phyloP scores from a whole-genome alignment of 164 flowering plant species.

The Tinospora cordifolia region DNA sequence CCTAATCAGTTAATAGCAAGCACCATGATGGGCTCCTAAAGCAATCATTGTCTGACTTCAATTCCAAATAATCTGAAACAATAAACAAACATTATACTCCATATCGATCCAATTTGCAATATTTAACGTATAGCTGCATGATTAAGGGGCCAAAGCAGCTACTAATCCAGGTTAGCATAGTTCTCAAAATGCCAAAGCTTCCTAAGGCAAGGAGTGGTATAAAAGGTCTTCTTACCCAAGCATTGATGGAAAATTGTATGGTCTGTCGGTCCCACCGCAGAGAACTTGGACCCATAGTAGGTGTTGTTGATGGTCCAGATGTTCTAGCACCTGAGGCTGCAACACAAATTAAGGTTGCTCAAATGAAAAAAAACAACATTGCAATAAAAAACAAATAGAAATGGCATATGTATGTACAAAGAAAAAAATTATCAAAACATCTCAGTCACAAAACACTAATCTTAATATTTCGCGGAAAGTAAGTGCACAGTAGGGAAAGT shows the following conservation, averaged over 20 bases:
- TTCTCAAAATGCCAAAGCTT: not conserved
- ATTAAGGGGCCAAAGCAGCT: not conserved
- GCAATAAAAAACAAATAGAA: not conserved
- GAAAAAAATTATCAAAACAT: not conserved
- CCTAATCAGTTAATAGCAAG: too few species aligned
- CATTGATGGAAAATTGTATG: constrained; percentile 86
- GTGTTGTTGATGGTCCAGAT: constrained; percentile 45
- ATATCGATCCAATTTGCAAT: not conserved
- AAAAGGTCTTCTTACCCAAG: constrained; percentile 61
- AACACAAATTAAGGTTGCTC: constrained; percentile 11
- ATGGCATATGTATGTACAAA: not conserved
- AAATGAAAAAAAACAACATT: not conserved
- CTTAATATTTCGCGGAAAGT: not conserved
- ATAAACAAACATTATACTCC: not conserved
- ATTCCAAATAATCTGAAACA: too few species aligned
- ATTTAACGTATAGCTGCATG: not conserved
- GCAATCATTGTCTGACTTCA: too few species aligned
- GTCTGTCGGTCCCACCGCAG: constrained; percentile 82
- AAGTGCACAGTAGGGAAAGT: not conserved
- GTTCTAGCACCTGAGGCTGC: constrained; percentile 58
- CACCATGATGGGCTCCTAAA: too few species aligned
- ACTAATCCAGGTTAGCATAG: not conserved
- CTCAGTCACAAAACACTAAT: not conserved
- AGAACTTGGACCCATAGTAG: constrained; percentile 42
- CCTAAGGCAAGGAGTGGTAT: not conserved